Evolutionary conservation across 179 eudicot genomes (phyloP), one percentile per base, ranked within the genome.

Genomic region (Carnegiea gigantea): DNA sequence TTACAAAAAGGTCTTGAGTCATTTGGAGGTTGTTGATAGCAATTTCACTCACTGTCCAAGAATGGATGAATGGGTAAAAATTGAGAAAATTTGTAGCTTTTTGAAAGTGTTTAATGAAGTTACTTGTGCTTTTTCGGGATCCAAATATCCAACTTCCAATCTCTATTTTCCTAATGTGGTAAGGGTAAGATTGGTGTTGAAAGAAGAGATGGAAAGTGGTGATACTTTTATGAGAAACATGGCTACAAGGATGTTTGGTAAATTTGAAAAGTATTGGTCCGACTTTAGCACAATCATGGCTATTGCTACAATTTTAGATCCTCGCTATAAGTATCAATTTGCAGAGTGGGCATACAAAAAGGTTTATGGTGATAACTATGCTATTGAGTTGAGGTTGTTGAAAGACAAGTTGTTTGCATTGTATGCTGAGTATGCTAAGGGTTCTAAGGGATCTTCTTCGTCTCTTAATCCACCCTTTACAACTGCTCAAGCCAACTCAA

Each of bases 1-100:
- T 14, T 82, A 64, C 43, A 59, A 36, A 10, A 77, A 51, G n/a
- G n/a, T n/a, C n/a, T n/a, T n/a, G n/a, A n/a, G n/a, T n/a, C 79
- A 76, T 49, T 76, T 82, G 26, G 20, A 9, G 1, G 17, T 46
- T 26, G 62, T 65, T 76, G 70, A 82, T 70, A 28, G 53, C 2
- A 51, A 76, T 20, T 82, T 14, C n/a, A 30, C 28, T 5, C 23
- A 76, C 51, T 82, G 84, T 33, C 77, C 80, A 5, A 7, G 40
- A 12, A 0, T 2, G 15, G 36, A 73, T 14, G 82, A 80, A 3
- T 40, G 53, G 53, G 5, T 1, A 0, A 40, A 62, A 9, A 40
- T 77, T 33, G 79, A 33, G n/a, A 62, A 40, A n/a, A 77, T 38
- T 33, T 59, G 24, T 24, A 44, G 15, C 60, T 62, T 36, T n/a